Percentiles rank a stretch among this genome's conserved stretches.
Evolutionary conservation across 164 flowering plant genomes (phyloP).

Genomic region (Annona cherimola): DNA sequence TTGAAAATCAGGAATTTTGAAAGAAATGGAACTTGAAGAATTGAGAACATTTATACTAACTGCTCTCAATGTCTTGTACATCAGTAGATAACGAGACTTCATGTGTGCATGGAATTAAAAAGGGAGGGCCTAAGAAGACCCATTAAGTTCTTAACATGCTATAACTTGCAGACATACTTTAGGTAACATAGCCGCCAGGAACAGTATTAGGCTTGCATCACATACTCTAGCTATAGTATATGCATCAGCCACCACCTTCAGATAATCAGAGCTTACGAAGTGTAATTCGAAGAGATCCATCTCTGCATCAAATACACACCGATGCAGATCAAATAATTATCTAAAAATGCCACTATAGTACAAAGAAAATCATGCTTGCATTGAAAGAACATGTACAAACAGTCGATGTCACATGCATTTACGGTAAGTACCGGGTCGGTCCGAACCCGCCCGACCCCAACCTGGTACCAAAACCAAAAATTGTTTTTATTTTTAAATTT

Average conservation of each 20-base stretch:
- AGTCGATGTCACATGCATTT: neutral
- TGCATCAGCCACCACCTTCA: neutral
- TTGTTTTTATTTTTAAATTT: too few species aligned
- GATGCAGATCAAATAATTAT: neutral
- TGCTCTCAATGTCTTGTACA: neutral
- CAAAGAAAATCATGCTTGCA: neutral
- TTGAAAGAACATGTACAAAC: neutral
- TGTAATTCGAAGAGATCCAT: constrained; percentile 12
- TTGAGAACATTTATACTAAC: neutral
- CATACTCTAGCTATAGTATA: too few species aligned
- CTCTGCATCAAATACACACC: constrained; percentile 4
- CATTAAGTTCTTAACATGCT: neutral
- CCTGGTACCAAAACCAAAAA: too few species aligned
- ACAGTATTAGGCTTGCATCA: neutral
- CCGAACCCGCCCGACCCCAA: neutral
- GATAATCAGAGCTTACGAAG: constrained; percentile 12
- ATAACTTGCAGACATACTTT: neutral
- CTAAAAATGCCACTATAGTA: neutral
- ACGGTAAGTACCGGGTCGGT: neutral
- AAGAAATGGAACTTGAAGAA: too few species aligned
- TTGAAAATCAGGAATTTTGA: too few species aligned
- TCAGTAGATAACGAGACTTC: neutral
- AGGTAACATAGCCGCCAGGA: neutral
- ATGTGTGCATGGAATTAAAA: neutral
- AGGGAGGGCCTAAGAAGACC: neutral